A percentile compares a stretch with the other conserved stretches of the same genome.
Conservation (phyloP, 495 filamentous ascomycete species). For the Aspergillus egyptiacus region DNA sequence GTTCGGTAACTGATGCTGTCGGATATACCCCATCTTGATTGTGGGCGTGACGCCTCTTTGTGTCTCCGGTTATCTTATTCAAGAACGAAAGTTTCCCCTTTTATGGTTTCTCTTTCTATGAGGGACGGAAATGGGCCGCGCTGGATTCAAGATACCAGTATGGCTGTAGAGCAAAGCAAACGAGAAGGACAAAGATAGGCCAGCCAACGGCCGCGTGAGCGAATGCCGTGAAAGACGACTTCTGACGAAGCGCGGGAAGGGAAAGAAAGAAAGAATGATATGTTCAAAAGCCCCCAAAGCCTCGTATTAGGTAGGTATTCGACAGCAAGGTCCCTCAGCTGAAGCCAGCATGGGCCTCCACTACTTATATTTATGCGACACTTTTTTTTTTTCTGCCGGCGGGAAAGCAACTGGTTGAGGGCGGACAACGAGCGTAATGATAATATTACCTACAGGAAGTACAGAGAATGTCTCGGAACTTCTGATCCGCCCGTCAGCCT, state of each 20-base stretch:
- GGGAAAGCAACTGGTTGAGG: conserved; percentile 15
- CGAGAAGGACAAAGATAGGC: neutral
- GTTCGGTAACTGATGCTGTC: conserved; percentile 81
- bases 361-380: conserved; percentile 6
- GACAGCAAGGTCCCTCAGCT: neutral
- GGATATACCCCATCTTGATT: conserved; percentile 73
- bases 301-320: too few species aligned
- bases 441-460: conserved; percentile 5
- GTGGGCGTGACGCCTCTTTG: neutral
- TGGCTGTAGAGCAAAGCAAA: neutral
- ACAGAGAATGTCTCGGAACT: conserved; percentile 6
- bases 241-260: neutral
- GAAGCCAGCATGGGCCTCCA: neutral
- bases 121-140: neutral
- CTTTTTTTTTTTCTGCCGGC: conserved; percentile 27
- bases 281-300: neutral
- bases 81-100: neutral
- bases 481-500: neutral
- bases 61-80: neutral
- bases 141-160: neutral
- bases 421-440: too few species aligned
- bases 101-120: neutral
- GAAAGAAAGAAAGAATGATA: neutral
- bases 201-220: neutral
- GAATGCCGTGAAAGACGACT: neutral